These are phyloP conservation scores for Penium margaritaceum DNA, from an alignment of 139 green algal species.

Conservation along the genomic window DNA sequence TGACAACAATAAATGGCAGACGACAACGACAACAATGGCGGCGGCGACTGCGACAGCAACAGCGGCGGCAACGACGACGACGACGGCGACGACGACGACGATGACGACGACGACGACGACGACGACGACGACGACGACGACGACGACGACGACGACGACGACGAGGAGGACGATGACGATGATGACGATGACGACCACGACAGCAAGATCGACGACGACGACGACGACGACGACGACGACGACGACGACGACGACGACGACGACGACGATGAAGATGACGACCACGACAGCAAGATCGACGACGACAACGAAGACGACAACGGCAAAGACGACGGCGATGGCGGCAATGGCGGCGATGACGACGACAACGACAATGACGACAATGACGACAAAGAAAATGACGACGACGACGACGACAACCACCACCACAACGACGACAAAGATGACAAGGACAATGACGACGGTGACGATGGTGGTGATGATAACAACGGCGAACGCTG, in stretches of 20 bases:
- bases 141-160: neutral
- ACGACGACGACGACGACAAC: too few relatives aligned
- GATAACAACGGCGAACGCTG: too few relatives aligned
- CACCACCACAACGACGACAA: too few relatives aligned
- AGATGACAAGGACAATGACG: too few relatives aligned
- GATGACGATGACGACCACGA: constrained; percentile 6
- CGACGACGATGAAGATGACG: neutral
- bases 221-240: constrained; percentile 3
- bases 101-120: neutral
- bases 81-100: neutral
- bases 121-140: neutral
- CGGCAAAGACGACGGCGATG: neutral
- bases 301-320: too few relatives aligned
- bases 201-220: neutral
- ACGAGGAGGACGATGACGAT: constrained; percentile 1
- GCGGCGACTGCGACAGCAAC: too few relatives aligned
- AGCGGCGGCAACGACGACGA: neutral
- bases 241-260: constrained; percentile 16
- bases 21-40: too few relatives aligned
- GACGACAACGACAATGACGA: neutral
- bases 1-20: too few relatives aligned
- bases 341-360: neutral
- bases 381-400: too few relatives aligned
- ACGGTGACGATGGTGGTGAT: too few relatives aligned
- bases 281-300: neutral